Base-by-base conservation (phyloP, 352 stramenopile species). In the Phytopythium montanum region DNA sequence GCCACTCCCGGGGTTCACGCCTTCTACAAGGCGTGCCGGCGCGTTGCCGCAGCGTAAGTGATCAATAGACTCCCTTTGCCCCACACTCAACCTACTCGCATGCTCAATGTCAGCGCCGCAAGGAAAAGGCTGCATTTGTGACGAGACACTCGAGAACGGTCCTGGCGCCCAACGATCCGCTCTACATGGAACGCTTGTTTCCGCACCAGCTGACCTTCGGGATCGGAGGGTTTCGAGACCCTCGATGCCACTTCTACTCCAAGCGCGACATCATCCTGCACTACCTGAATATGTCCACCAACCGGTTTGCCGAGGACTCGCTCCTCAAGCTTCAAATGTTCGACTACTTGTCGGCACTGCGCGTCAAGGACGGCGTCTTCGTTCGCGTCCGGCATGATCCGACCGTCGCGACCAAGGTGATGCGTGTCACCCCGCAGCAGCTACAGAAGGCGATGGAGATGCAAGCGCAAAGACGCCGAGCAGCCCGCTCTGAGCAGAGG, bases 271-370 rank as follows among this genome's bases (percentile, higher is more conserved):
- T 73, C 14, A 56, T 70, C 5, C 44, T 67, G 0, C 66, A 73
- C 52, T 73, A 73, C 39, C 62, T 69, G 8, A 64, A 69, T 21
- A 36, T 73, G 29, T 66, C 66, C 0, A 65, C 44, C 1, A 69
- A 66, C 23, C 36, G 41, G 5, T 69, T 69, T 53, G 66, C 66
- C 0, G 59, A 67, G 42, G 66, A 69, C 36, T 21, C 66, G 3
- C 9, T 73, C 8, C 70, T 65, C 53, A 73, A 73, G 23, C 16
- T 70, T 4, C 9, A 46, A 13, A 73, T 73, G 66, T 70, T 70
- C 25, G 66, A 70, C 46, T 61, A 46, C 25, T 36, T 73, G 2
- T 56, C 59, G 0, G 59, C 42, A 5, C 31, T 21, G n/a, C 62
- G 62, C 5, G 60, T 70, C 2, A 66, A 70, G 34, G 57, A 26